Conservation (phyloP, 345 rosid genomes). For the Streptanthus diversifolius region DNA sequence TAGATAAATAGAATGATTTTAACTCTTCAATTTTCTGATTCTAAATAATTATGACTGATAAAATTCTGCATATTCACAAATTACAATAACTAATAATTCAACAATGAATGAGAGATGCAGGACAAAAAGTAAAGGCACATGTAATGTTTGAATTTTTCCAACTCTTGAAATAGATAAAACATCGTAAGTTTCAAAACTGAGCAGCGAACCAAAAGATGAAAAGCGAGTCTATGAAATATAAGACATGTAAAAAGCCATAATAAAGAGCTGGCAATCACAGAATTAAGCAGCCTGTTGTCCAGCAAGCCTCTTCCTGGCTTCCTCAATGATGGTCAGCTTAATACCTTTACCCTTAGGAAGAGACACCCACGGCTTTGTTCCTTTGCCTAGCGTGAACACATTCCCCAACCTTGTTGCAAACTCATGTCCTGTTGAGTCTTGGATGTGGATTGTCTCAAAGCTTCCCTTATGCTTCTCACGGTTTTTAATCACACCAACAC, state of each 20-base stretch:
- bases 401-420: constrained; percentile 80
- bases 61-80: not conserved
- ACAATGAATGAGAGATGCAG: not conserved
- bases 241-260: constrained; percentile 7
- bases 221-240: constrained; percentile 9
- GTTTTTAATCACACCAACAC: constrained; percentile 35
- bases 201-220: not conserved
- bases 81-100: not conserved
- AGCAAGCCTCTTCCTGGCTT: constrained; percentile 75
- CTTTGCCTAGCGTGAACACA: constrained; percentile 78
- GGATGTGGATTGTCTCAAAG: constrained; percentile 63
- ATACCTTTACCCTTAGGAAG: constrained; percentile 91
- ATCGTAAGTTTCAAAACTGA: constrained; percentile 11
- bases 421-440: constrained; percentile 71
- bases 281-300: constrained; percentile 41
- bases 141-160: not conserved
- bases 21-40: not conserved
- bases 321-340: constrained; percentile 78
- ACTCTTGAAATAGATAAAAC: constrained; percentile 11
- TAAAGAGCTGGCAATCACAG: not conserved
- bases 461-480: constrained; percentile 39
- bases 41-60: not conserved
- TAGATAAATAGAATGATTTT: too few relatives aligned
- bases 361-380: constrained; percentile 78
- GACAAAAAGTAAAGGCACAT: not conserved